These are phyloP conservation scores for Rubia balearica DNA, from an alignment of 305 asterid species.

Conservation along the genomic window DNA sequence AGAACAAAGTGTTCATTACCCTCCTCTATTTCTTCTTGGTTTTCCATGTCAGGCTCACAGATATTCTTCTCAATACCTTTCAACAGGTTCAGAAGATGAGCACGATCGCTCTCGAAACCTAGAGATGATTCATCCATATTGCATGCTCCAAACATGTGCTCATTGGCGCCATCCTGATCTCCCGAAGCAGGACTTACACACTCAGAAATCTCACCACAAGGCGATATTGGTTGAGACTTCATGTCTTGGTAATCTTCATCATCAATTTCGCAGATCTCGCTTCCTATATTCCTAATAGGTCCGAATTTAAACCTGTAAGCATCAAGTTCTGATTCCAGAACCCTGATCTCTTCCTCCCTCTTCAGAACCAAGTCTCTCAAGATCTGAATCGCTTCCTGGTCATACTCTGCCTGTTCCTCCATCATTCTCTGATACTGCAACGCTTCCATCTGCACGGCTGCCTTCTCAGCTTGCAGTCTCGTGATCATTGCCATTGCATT, in stretches of 20 bases:
- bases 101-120: slow-evolving; percentile 50
- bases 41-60: slow-evolving; percentile 20
- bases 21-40: slow-evolving; percentile 29
- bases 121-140: slow-evolving; percentile 29
- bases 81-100: slow-evolving; percentile 44
- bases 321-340: slow-evolving; percentile 53
- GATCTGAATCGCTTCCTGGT: slow-evolving; percentile 71
- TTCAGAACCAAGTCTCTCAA: slow-evolving; percentile 56
- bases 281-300: slow-evolving; percentile 35
- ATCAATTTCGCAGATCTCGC: slow-evolving; percentile 69
- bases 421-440: slow-evolving; percentile 91
- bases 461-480: slow-evolving; percentile 85
- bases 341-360: slow-evolving; percentile 64
- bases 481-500: slow-evolving; percentile 99
- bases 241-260: slow-evolving; percentile 68
- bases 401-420: slow-evolving; percentile 96
- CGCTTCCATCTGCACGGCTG: slow-evolving; percentile 97
- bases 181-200: slow-evolving; percentile 35
- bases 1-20: slow-evolving; percentile 23
- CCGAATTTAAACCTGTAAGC: slow-evolving; percentile 52
- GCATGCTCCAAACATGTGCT: slow-evolving; percentile 25
- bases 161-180: slow-evolving; percentile 28
- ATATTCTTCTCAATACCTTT: slow-evolving; percentile 37
- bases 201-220: slow-evolving; percentile 44
- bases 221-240: slow-evolving; percentile 41